phyloP scores from a whole-genome alignment of 2,329 filamentous ascomycete species.

The Calycina herbarum region DNA sequence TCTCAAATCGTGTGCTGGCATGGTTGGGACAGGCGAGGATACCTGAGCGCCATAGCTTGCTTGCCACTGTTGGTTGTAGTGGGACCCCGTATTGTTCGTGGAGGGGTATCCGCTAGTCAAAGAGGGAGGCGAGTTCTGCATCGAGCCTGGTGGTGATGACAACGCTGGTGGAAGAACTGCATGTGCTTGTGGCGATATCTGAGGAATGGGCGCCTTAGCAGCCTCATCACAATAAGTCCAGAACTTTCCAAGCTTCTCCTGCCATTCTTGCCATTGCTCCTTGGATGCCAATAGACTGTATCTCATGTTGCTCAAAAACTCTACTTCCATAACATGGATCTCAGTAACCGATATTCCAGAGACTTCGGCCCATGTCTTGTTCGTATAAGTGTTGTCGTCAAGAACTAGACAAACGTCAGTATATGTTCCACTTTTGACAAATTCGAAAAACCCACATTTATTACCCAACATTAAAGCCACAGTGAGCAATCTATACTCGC shows the following conservation, averaged over 20 bases:
- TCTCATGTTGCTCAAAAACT: slow-evolving; percentile 97
- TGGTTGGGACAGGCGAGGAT: slow-evolving; percentile 31
- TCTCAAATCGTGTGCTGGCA: slow-evolving; percentile 43
- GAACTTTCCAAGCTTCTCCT: slow-evolving; percentile 78
- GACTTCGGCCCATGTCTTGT: slow-evolving; percentile 99
- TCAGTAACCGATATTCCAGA: slow-evolving; percentile 91
- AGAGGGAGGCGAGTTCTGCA: slow-evolving; percentile 49
- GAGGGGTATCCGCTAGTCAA: slow-evolving; percentile 39
- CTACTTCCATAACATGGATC: slow-evolving; percentile 99
- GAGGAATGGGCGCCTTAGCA: slow-evolving; percentile 29
- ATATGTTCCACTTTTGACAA: neutral
- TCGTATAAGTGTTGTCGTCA: slow-evolving; percentile 98
- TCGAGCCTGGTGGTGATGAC: slow-evolving; percentile 51
- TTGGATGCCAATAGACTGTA: slow-evolving; percentile 89
- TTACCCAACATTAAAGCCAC: slow-evolving; percentile 97
- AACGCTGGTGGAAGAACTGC: slow-evolving; percentile 44
- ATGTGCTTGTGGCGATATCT: slow-evolving; percentile 32
- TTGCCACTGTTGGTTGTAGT: slow-evolving; percentile 37
- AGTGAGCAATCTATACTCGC: slow-evolving; percentile 88
- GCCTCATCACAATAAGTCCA: slow-evolving; percentile 59
- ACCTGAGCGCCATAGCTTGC: slow-evolving; percentile 40
- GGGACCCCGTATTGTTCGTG: slow-evolving; percentile 19
- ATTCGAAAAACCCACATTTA: slow-evolving; percentile 66
- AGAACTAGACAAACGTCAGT: slow-evolving; percentile 58
- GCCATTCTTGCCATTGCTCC: slow-evolving; percentile 84